Percentiles rank a stretch among this genome's conserved stretches.
Evolutionary conservation across 2,329 filamentous ascomycete species (phyloP).

Genomic region (Sclerotinia glacialis): DNA sequence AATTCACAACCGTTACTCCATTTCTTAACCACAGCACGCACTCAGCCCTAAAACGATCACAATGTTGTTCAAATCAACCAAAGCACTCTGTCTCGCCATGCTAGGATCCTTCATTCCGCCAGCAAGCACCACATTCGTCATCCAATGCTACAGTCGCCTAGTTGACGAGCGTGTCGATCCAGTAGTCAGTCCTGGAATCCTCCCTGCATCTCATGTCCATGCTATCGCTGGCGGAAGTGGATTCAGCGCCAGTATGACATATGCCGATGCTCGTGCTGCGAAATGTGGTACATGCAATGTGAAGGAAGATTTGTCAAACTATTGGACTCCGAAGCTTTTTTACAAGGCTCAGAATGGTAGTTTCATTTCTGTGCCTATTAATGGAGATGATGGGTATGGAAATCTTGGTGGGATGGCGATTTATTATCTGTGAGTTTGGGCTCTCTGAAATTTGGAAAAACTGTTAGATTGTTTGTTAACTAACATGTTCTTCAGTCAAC

Average conservation of each 20-base stretch:
- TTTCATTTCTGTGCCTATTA: slow-evolving; percentile 37
- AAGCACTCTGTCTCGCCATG: background rate
- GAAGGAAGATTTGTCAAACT: slow-evolving; percentile 41
- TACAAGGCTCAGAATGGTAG: slow-evolving; percentile 38
- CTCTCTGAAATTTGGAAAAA: background rate
- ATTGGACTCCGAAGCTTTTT: slow-evolving; percentile 39
- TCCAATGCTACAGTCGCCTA: slow-evolving; percentile 27
- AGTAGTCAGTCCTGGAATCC: slow-evolving; percentile 25
- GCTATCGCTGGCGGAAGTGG: slow-evolving; percentile 37
- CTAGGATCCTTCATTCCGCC: slow-evolving; percentile 5
- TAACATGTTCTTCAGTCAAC: slow-evolving; percentile 4
- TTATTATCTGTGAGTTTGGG: slow-evolving; percentile 39
- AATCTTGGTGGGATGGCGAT: slow-evolving; percentile 36
- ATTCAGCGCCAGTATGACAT: slow-evolving; percentile 43
- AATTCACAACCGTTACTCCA: background rate
- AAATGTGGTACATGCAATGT: slow-evolving; percentile 40
- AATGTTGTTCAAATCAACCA: background rate
- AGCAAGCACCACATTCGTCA: slow-evolving; percentile 13
- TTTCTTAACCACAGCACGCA: background rate
- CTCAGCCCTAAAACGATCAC: background rate
- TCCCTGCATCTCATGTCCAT: slow-evolving; percentile 28
- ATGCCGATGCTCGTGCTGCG: slow-evolving; percentile 34
- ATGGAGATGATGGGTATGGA: slow-evolving; percentile 40
- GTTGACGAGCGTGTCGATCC: slow-evolving; percentile 29
- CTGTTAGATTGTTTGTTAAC: background rate